Conservation (phyloP, 2,329 filamentous ascomycete species). For the Botryotinia convoluta region DNA sequence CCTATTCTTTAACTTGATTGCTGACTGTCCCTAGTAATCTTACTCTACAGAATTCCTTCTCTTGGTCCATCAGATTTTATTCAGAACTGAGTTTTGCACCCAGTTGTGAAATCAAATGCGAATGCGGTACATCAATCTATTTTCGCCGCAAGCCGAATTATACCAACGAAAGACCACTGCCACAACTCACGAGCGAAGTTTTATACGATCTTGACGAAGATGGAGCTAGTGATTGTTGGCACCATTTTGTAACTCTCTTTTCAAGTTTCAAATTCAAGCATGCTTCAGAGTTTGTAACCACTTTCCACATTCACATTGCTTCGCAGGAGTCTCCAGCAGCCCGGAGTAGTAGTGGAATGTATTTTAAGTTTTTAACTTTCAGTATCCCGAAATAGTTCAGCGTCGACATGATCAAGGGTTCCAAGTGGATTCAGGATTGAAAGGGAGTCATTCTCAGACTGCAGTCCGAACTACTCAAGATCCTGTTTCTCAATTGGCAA, state of each 20-base stretch:
- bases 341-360: not conserved
- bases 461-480: not conserved
- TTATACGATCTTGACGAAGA: not conserved
- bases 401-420: not conserved
- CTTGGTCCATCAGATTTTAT: not conserved
- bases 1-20: not conserved
- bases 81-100: rapidly evolving
- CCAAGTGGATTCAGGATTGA: not conserved
- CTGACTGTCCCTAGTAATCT: not conserved
- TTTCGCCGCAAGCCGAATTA: not conserved
- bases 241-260: not conserved
- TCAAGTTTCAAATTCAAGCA: not conserved
- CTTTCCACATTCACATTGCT: not conserved
- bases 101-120: not conserved
- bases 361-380: not conserved
- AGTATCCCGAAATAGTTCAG: not conserved
- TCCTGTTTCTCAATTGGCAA: not conserved
- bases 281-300: not conserved
- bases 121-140: not conserved
- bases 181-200: not conserved
- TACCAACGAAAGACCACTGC: not conserved
- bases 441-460: not conserved
- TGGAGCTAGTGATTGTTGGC: not conserved
- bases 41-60: no score
- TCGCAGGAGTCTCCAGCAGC: not conserved